These are phyloP conservation scores for Acanthamoeba lenticulata DNA, from an alignment of 208 protist genomes.

Conservation along the genomic window DNA sequence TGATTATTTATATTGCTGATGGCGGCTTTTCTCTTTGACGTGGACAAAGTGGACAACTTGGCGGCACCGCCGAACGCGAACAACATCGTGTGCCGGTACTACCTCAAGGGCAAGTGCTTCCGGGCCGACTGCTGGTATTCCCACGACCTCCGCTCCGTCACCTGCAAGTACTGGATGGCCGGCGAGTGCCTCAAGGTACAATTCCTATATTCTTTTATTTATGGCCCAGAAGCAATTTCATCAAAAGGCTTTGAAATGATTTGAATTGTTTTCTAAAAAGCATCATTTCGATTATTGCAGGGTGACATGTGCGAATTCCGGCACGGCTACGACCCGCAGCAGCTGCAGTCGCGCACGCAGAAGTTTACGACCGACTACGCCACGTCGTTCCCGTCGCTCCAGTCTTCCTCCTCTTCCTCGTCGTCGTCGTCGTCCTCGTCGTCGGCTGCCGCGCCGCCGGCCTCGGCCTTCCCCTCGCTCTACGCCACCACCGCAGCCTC, in stretches of 20 bases:
- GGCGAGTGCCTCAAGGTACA: conserved; percentile 58
- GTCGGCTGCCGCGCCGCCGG: not conserved
- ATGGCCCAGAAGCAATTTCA: not conserved
- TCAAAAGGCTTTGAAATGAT: too few species aligned
- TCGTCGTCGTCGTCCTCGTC: not conserved
- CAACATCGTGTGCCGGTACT: conserved; percentile 69
- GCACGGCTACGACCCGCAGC: conserved; percentile 37
- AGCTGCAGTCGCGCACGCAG: conserved; percentile 23
- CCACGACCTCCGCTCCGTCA: conserved; percentile 60
- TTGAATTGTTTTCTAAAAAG: too few species aligned
- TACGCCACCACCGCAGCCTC: not conserved
- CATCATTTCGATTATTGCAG: not conserved
- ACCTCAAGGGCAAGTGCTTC: conserved; percentile 72
- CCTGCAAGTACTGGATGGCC: conserved; percentile 71
- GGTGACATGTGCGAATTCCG: conserved; percentile 47
- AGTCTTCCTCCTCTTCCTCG: not conserved
- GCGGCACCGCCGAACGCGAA: conserved; percentile 1
- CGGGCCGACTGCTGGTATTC: conserved; percentile 72
- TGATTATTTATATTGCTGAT: too few species aligned
- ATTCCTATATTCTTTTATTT: not conserved
- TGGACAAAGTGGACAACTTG: not conserved
- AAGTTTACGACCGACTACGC: not conserved
- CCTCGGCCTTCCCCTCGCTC: not conserved
- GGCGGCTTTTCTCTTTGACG: not conserved
- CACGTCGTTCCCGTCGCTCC: not conserved